Base-by-base conservation (phyloP, 192 early-diverging fungal genomes). In the Podila minutissima region DNA sequence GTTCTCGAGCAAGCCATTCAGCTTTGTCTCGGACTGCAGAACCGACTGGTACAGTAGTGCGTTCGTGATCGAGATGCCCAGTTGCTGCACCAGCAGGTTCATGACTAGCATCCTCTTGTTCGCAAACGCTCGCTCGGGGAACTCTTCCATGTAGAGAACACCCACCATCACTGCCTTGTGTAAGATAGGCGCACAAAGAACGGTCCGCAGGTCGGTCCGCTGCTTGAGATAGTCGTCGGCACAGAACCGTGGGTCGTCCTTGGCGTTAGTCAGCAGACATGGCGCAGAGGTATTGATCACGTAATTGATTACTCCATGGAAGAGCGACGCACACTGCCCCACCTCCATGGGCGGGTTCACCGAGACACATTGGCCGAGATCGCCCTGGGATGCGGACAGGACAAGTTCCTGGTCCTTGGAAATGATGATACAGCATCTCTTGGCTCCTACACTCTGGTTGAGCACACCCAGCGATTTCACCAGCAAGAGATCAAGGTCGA, bases 51-150 rank as follows among this genome's bases (percentile, higher is more conserved):
- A 87, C 11, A 87, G 67, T 22, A 87, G 67, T 2, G 86, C 86
- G 48, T 87, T 87, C 0, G 84, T 85, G 32, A 87, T 84, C 7
- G 86, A 87, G 12, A 87, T 87, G 19, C 84, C 86, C 49, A 87
- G 69, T 41, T 87, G 86, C 31, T 87, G 86, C 35, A 85, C 83
- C 32, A 87, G 29, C 5, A 87, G 59, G 22, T 82, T 87, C 77
- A 87, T 72, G 3, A 87, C 86, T 31, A 82, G 67, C 59, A 87
- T 75, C 28, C 77, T 31, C 71, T 73, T 72, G 67, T 81, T 81
- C 6, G 77, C 77, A 69, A 81, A 81, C 22, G 83, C 84, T 4
- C 84, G 68, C n/a, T 83, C 83, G 5, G 86, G 85, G 32, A 87
- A 87, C 5, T 83, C 86, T 59, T 87, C 86, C 64, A 87, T 74